A percentile compares a stretch with the other conserved stretches of the same genome.
Conservation (phyloP, 1,284 basidiomycete genomes). For the Phellopilus nigrolimitatus region DNA sequence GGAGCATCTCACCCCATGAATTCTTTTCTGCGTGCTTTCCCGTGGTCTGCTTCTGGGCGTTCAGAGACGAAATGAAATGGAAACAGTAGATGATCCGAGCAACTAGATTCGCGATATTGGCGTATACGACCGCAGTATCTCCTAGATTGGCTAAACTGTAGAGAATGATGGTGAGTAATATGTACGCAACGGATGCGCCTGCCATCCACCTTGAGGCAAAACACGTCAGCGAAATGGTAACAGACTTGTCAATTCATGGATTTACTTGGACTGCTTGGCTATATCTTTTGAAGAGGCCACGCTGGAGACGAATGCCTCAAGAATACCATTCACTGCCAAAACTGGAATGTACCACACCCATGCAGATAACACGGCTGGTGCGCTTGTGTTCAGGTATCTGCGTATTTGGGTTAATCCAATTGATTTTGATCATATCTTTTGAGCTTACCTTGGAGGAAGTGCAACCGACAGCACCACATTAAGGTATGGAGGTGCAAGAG, state of each 20-base stretch:
- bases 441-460: conserved; percentile 47
- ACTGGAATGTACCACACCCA: conserved; percentile 87
- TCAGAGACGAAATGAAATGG: conserved; percentile 34
- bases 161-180: conserved; percentile 46
- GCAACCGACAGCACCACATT: conserved; percentile 63
- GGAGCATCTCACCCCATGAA: conserved; percentile 7
- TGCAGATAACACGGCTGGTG: conserved; percentile 65
- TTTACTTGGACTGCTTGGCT: conserved; percentile 56
- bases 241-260: conserved; percentile 24
- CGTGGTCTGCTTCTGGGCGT: conserved; percentile 29
- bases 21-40: conserved; percentile 23
- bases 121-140: conserved; percentile 70
- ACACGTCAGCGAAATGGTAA: conserved; percentile 3
- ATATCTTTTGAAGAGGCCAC: conserved; percentile 64
- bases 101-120: conserved; percentile 64
- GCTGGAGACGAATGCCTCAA: conserved; percentile 86
- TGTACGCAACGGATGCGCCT: conserved; percentile 58
- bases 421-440: background rate
- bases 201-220: conserved; percentile 54
- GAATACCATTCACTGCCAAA: conserved; percentile 81
- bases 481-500: conserved; percentile 73
- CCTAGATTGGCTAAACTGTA: conserved; percentile 46
- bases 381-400: conserved; percentile 66
- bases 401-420: background rate
- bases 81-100: conserved; percentile 53